These are phyloP conservation scores for Ganoderma boninense DNA, from an alignment of 1,284 basidiomycete species.

Conservation along the genomic window DNA sequence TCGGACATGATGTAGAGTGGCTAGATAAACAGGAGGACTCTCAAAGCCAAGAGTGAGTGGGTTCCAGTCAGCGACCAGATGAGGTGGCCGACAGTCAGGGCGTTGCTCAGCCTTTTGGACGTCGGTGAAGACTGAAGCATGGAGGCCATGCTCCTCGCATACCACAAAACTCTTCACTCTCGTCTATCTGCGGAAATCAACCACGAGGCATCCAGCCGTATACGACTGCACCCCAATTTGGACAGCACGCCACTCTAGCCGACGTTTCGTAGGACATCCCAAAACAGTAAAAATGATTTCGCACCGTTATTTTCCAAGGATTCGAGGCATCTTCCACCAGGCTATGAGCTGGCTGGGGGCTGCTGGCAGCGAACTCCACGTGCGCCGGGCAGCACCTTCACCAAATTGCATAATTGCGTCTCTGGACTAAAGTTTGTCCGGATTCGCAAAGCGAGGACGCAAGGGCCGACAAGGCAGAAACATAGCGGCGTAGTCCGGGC, in stretches of 20 bases:
- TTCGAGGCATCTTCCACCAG: not conserved
- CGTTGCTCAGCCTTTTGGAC: not conserved
- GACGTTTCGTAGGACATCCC: not conserved
- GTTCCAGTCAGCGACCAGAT: not conserved
- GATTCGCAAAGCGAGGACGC: not conserved
- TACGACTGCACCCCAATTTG: not conserved
- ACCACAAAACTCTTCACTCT: not conserved
- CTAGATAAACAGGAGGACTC: not conserved
- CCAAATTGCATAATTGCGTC: too few relatives aligned
- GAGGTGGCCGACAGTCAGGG: not conserved
- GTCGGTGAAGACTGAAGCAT: not conserved
- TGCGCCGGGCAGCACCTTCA: too few relatives aligned
- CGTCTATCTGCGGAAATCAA: not conserved
- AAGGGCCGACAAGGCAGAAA: not conserved
- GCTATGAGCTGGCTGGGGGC: too few relatives aligned
- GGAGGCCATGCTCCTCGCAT: not conserved
- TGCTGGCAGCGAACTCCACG: too few relatives aligned
- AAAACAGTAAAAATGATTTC: not conserved
- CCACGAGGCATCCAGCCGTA: not conserved
- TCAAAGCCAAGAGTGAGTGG: not conserved
- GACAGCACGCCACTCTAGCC: not conserved
- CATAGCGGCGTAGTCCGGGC: not conserved
- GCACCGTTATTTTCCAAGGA: not conserved
- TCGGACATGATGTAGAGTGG: not conserved
- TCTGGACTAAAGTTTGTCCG: not conserved